Conservation (phyloP, 371 early-diverging fungal genomes). For the Apophysomyces sp. region DNA sequence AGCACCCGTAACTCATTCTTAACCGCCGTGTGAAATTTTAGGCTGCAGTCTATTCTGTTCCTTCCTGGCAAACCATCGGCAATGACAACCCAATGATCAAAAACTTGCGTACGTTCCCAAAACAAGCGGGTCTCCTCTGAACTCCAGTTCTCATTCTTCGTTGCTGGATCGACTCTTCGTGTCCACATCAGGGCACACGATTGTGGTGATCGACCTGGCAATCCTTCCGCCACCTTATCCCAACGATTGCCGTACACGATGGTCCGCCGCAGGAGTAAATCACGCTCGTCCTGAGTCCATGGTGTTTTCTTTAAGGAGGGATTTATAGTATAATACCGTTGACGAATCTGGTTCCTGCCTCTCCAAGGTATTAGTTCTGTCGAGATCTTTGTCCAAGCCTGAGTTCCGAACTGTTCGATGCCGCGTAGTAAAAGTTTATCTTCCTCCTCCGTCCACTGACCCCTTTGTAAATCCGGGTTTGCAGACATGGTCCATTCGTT, state of each 20-base stretch:
- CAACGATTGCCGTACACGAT: conserved; percentile 41
- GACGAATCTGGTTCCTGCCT: conserved; percentile 5
- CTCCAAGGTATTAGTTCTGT: conserved; percentile 23
- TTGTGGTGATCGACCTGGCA: conserved; percentile 26
- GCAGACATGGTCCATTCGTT: conserved; percentile 16
- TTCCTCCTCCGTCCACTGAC: conserved; percentile 34
- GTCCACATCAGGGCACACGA: conserved; percentile 26
- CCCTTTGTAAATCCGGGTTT: background rate
- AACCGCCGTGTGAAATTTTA: conserved; percentile 21
- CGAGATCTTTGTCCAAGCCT: conserved; percentile 27
- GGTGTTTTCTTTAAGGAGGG: conserved; percentile 1
- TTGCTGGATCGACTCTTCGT: conserved; percentile 26
- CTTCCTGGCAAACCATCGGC: conserved; percentile 24
- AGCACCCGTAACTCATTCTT: conserved; percentile 7
- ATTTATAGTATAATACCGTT: conserved; percentile 16
- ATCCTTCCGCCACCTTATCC: conserved; percentile 40
- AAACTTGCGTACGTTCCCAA: conserved; percentile 20
- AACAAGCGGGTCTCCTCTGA: conserved; percentile 27
- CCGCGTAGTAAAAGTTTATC: conserved; percentile 25
- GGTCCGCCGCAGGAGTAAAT: conserved; percentile 33
- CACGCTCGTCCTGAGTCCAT: conserved; percentile 35
- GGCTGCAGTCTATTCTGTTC: conserved; percentile 11
- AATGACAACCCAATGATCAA: conserved; percentile 15
- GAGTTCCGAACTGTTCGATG: conserved; percentile 13
- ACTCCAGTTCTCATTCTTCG: conserved; percentile 15